These are phyloP conservation scores for Hypoxylon sp. DNA, from an alignment of 2,329 filamentous ascomycete genomes.

Conservation along the genomic window DNA sequence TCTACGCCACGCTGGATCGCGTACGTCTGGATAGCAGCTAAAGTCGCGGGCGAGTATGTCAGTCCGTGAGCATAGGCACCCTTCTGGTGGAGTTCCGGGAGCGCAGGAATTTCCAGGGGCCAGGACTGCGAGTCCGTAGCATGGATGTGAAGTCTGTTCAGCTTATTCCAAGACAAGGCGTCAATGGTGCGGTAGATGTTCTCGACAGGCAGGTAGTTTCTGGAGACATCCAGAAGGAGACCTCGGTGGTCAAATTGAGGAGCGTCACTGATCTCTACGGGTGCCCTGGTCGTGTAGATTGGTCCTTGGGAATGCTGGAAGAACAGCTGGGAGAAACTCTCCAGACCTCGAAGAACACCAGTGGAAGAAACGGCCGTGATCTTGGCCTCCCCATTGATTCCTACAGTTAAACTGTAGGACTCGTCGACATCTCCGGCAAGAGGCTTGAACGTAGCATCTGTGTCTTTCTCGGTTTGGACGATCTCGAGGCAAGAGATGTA, in stretches of 20 bases:
- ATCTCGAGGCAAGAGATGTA: constrained; percentile 70
- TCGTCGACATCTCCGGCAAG: constrained; percentile 74
- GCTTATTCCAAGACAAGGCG: constrained; percentile 78
- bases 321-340: constrained; percentile 82
- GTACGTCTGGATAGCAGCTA: constrained; percentile 74
- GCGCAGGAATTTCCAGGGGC: constrained; percentile 79
- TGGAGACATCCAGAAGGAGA: constrained; percentile 78
- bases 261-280: constrained; percentile 74
- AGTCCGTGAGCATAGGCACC: constrained; percentile 76
- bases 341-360: constrained; percentile 76
- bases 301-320: constrained; percentile 70
- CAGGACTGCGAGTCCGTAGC: constrained; percentile 85
- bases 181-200: constrained; percentile 81
- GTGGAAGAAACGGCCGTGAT: constrained; percentile 72
- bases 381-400: constrained; percentile 63
- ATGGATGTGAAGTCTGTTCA: constrained; percentile 84
- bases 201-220: constrained; percentile 73
- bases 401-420: constrained; percentile 74
- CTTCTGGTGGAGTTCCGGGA: constrained; percentile 75
- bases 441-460: constrained; percentile 64
- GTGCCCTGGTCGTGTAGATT: constrained; percentile 75
- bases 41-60: constrained; percentile 72
- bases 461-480: constrained; percentile 65
- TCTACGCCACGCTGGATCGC: constrained; percentile 74
- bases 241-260: constrained; percentile 82